Evolutionary conservation across 2,329 filamentous ascomycete species (phyloP).

Genomic region (Ceratocystis colombiana): DNA sequence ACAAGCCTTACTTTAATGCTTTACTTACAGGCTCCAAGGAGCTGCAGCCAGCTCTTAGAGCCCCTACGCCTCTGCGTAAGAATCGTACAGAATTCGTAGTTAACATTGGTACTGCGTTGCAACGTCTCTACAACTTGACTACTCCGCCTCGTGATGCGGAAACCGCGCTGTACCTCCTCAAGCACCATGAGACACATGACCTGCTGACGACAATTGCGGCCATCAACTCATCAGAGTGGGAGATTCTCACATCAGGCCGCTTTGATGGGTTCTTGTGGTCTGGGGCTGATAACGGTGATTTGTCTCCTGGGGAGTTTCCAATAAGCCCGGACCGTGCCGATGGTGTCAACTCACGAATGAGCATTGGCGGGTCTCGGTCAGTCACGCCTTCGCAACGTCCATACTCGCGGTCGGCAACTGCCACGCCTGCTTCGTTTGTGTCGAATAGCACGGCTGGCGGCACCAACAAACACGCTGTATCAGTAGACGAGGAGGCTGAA

Average conservation of each 20-base stretch:
- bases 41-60: conserved; percentile 47
- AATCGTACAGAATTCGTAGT: conserved; percentile 62
- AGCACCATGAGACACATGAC: conserved; percentile 71
- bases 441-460: conserved; percentile 43
- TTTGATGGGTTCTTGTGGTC: conserved; percentile 96
- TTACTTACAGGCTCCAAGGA: conserved; percentile 55
- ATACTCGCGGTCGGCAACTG: conserved; percentile 48
- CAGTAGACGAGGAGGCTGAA: conserved; percentile 87
- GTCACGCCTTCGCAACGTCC: conserved; percentile 40
- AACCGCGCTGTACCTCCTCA: conserved; percentile 73
- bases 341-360: conserved; percentile 26
- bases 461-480: conserved; percentile 52
- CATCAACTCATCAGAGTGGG: conserved; percentile 90
- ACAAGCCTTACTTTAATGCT: conserved; percentile 73
- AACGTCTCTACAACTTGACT: conserved; percentile 70
- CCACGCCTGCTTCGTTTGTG: conserved; percentile 51
- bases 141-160: conserved; percentile 73
- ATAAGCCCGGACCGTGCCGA: conserved; percentile 34
- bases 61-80: conserved; percentile 58
- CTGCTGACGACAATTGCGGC: conserved; percentile 77
- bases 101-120: conserved; percentile 66
- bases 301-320: conserved; percentile 43
- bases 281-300: conserved; percentile 59
- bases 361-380: conserved; percentile 21
- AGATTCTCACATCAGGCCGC: conserved; percentile 82